A percentile compares a stretch with the other conserved stretches of the same genome.
phyloP scores from a whole-genome alignment of 106 monocot species.

The Hemerocallis citrina region DNA sequence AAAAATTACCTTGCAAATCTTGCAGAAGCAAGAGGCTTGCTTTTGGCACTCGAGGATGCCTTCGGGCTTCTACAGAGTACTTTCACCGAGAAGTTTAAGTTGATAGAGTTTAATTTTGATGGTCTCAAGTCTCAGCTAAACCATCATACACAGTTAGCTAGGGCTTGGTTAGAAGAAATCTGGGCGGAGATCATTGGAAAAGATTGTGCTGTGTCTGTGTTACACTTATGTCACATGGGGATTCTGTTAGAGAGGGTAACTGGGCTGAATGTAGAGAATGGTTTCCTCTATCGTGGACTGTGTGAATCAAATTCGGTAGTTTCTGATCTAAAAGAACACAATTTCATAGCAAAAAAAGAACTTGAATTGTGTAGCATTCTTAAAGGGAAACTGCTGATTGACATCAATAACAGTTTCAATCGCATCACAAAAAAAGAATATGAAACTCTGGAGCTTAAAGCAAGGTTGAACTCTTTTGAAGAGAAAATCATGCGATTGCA shows the following conservation, averaged over 20 bases:
- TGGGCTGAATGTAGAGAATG: conserved; percentile 51
- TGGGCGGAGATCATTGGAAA: conserved; percentile 67
- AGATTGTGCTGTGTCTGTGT: conserved; percentile 64
- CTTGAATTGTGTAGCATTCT: conserved; percentile 55
- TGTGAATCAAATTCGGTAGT: conserved; percentile 46
- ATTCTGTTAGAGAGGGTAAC: conserved; percentile 61
- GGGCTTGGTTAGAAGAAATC: conserved; percentile 57
- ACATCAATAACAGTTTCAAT: conserved; percentile 56
- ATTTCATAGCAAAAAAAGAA: conserved; percentile 45
- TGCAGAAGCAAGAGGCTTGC: conserved; percentile 23
- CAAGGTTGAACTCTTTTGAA: conserved; percentile 45
- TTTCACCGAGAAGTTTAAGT: conserved; percentile 40
- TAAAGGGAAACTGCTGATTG: conserved; percentile 62
- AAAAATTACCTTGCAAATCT: conserved; percentile 20
- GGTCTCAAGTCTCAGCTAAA: conserved; percentile 35
- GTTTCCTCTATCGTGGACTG: conserved; percentile 36
- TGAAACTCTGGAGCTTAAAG: conserved; percentile 34
- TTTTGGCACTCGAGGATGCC: conserved; percentile 30
- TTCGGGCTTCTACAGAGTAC: conserved; percentile 28
- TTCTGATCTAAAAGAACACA: conserved; percentile 44
- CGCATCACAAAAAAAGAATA: conserved; percentile 56
- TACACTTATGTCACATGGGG: conserved; percentile 68
- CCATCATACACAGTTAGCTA: conserved; percentile 12
- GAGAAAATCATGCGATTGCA: conserved; percentile 47
- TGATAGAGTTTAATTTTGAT: conserved; percentile 31